Evolutionary conservation across 371 early-diverging fungal species (phyloP).

Genomic region (Mucor velutinosus): DNA sequence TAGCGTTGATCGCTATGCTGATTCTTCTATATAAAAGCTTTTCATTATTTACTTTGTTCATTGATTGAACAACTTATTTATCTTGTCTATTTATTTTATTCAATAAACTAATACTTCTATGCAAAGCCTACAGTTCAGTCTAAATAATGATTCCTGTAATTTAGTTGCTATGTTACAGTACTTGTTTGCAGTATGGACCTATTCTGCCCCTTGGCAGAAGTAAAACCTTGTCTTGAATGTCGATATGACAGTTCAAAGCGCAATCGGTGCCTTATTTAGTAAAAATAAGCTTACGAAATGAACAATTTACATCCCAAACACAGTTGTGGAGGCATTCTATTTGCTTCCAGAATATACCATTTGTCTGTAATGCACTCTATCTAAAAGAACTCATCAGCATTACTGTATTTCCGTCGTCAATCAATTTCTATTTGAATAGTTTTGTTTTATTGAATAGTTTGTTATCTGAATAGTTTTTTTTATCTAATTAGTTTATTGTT

Average conservation of each 20-base stretch:
- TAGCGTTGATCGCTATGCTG: not conserved
- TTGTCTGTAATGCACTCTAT: not conserved
- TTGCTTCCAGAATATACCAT: not conserved
- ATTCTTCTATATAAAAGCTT: not conserved
- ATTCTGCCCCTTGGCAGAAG: too few relatives aligned
- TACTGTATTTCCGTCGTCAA: too few relatives aligned
- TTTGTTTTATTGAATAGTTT: too few relatives aligned
- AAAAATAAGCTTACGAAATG: not conserved
- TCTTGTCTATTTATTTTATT: not conserved
- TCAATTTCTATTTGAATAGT: too few relatives aligned
- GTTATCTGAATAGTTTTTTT: too few relatives aligned
- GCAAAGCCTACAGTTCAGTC: too few relatives aligned
- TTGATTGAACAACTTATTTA: not conserved
- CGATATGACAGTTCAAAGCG: not conserved
- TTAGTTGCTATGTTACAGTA: too few relatives aligned
- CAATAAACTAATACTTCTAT: too few relatives aligned
- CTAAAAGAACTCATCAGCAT: not conserved
- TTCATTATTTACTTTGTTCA: not conserved
- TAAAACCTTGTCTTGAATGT: not conserved
- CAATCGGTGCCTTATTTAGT: not conserved
- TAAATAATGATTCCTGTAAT: too few relatives aligned
- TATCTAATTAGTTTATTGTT: too few relatives aligned
- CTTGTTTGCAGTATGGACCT: too few relatives aligned
- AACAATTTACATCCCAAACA: too few relatives aligned
- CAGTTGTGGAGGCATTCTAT: not conserved